These are phyloP conservation scores for Phylloporus arenicola DNA, from an alignment of 768 basidiomycete genomes.

Conservation along the genomic window DNA sequence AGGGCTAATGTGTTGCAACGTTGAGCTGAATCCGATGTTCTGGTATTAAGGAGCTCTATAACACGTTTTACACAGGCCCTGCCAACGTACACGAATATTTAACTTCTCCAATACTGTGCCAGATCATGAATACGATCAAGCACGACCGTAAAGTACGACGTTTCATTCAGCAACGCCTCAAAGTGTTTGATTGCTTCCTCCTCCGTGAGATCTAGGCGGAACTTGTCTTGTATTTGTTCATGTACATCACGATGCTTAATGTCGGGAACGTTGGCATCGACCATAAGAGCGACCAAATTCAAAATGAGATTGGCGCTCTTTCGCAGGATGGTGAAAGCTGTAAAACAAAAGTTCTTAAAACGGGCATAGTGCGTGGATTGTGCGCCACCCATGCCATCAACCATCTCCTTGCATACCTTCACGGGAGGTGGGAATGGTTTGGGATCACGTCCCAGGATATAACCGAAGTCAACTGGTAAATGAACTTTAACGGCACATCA, in stretches of 20 bases:
- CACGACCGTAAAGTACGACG: slow-evolving; percentile 88
- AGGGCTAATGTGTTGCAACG: background rate
- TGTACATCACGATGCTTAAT: slow-evolving; percentile 89
- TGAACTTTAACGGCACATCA: slow-evolving; percentile 7
- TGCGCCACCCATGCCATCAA: slow-evolving; percentile 98
- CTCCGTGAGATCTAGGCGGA: slow-evolving; percentile 88
- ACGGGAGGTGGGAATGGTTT: slow-evolving; percentile 97
- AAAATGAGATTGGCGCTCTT: slow-evolving; percentile 97
- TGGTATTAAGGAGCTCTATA: background rate
- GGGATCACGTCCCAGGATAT: slow-evolving; percentile 95
- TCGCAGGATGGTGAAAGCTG: slow-evolving; percentile 93
- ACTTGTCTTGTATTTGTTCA: slow-evolving; percentile 93
- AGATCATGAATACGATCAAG: slow-evolving; percentile 91
- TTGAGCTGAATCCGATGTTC: background rate
- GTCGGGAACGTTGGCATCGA: slow-evolving; percentile 95
- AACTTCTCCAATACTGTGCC: slow-evolving; percentile 86
- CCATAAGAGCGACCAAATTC: slow-evolving; percentile 95
- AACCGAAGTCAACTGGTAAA: slow-evolving; percentile 88
- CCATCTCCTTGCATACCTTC: slow-evolving; percentile 99
- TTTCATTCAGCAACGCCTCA: slow-evolving; percentile 89
- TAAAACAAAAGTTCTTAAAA: slow-evolving; percentile 95
- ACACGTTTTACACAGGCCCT: background rate
- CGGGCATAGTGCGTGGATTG: slow-evolving; percentile 92
- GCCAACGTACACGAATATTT: slow-evolving; percentile 3
- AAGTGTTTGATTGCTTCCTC: slow-evolving; percentile 98